Evolutionary conservation across 805 yeast genomes (phyloP).

Genomic region (Candida ponderosae): DNA sequence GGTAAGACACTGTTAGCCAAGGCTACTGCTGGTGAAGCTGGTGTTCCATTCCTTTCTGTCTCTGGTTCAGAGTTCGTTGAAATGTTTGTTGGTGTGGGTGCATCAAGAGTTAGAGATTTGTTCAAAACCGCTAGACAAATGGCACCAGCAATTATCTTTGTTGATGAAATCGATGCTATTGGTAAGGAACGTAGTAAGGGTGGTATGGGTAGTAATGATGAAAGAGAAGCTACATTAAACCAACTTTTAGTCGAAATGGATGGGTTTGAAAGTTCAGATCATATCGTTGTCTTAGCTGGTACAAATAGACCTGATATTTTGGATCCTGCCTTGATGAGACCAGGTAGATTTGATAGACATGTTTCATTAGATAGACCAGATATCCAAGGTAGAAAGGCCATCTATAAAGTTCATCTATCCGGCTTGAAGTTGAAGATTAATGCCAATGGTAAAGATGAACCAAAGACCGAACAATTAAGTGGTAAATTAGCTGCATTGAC

Average conservation of each 20-base stretch:
- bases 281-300: conserved; percentile 95
- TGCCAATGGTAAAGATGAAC: conserved; percentile 24
- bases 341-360: conserved; percentile 96
- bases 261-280: conserved; percentile 86
- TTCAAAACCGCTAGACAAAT: conserved; percentile 86
- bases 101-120: conserved; percentile 93
- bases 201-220: conserved; percentile 81
- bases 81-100: conserved; percentile 99
- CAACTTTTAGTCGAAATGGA: conserved; percentile 98
- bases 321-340: conserved; percentile 89
- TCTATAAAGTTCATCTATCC: conserved; percentile 77
- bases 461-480: conserved; percentile 49
- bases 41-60: conserved; percentile 92
- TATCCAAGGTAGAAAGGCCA: conserved; percentile 88
- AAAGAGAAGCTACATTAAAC: conserved; percentile 92
- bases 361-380: conserved; percentile 90
- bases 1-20: conserved; percentile 96
- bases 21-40: conserved; percentile 99
- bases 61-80: conserved; percentile 98
- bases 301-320: conserved; percentile 92
- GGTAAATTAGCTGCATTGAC: conserved; percentile 93
- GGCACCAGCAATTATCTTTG: conserved; percentile 94
- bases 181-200: conserved; percentile 88
- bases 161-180: conserved; percentile 99
- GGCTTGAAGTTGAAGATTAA: conserved; percentile 55